Evolutionary conservation across 2,329 filamentous ascomycete genomes (phyloP), one percentile per base, ranked within the genome.

Genomic region (Mariannaea sp.): DNA sequence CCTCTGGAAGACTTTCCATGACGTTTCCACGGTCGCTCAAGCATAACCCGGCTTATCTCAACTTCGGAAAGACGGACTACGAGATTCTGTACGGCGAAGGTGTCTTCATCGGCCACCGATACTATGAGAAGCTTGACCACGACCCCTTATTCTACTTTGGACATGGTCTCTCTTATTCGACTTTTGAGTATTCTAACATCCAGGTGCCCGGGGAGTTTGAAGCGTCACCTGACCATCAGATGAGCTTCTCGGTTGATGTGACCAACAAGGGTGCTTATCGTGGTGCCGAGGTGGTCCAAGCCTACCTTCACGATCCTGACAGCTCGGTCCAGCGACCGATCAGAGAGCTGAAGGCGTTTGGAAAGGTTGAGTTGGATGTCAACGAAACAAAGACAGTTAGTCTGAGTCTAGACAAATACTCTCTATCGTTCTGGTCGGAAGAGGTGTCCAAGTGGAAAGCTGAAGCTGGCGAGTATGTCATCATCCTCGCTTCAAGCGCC

Each of bases 11-110:
- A 3, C 19, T 54, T 5, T 44, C 51, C 5, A 54, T 54, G 12
- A 43, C 51, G 0, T 89, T 88, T 70, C 87, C 87, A 3, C 78
- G 72, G 40, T 71, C 75, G 7, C 70, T 84, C 8, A 75, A 85
- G 64, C 84, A 88, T 62, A 85, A 85, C 24, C 86, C 86, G 0
- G 82, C 86, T 0, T 88, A 82, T 70, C 79, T 85, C 68, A 89
- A 86, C 70, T 90, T 85, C 80, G 84, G 84, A 0, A 84, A 85
- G 49, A 85, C 89, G 70, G 85, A 87, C 64, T 70, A 81, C 40
- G 78, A 82, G 58, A 83, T 86, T 0, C 69, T 85, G 2, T 90
- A 89, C 64, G 85, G 85, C 46, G 87, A 90, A 68, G 86, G 85
- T 17, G 71, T 89, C 16, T 88, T 84, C 69, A 80, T 90, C 49